Evolutionary conservation across 768 basidiomycete species (phyloP).

Genomic region (Rhodocollybia butyracea): DNA sequence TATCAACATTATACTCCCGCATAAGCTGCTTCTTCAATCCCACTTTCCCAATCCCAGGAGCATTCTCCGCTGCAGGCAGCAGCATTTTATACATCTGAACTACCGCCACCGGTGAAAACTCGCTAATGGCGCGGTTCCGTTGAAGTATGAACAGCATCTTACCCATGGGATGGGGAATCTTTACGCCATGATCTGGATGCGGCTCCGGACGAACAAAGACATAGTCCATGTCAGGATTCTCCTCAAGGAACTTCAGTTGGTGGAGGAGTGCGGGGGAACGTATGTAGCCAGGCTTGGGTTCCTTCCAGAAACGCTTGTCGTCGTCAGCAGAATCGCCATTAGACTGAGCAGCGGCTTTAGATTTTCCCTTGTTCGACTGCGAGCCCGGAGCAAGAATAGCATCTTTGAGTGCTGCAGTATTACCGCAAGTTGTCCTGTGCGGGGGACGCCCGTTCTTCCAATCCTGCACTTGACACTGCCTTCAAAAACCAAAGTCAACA

Average conservation of each 20-base stretch:
- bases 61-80: conserved; percentile 8
- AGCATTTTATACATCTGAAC: conserved; percentile 13
- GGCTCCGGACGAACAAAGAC: conserved; percentile 11
- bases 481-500: conserved; percentile 11
- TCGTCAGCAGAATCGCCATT: too few relatives aligned
- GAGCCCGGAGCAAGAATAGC: conserved; percentile 5
- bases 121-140: conserved; percentile 10
- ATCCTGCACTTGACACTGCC: conserved; percentile 11
- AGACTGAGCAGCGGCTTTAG: too few relatives aligned
- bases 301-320: too few relatives aligned
- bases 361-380: too few relatives aligned
- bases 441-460: conserved; percentile 15
- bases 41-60: conserved; percentile 9
- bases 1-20: too few relatives aligned
- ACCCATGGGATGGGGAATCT: conserved; percentile 8
- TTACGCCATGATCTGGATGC: conserved; percentile 14
- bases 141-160: conserved; percentile 13
- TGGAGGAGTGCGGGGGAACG: conserved; percentile 18
- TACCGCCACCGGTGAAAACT: conserved; percentile 10
- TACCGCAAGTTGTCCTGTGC: conserved; percentile 17
- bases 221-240: conserved; percentile 15
- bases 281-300: conserved; percentile 12
- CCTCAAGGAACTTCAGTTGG: conserved; percentile 14
- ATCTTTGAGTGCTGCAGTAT: conserved; percentile 11
- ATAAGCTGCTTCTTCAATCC: conserved; percentile 15